phyloP scores from a whole-genome alignment of 768 basidiomycete species.

The Mycena latifolia region DNA sequence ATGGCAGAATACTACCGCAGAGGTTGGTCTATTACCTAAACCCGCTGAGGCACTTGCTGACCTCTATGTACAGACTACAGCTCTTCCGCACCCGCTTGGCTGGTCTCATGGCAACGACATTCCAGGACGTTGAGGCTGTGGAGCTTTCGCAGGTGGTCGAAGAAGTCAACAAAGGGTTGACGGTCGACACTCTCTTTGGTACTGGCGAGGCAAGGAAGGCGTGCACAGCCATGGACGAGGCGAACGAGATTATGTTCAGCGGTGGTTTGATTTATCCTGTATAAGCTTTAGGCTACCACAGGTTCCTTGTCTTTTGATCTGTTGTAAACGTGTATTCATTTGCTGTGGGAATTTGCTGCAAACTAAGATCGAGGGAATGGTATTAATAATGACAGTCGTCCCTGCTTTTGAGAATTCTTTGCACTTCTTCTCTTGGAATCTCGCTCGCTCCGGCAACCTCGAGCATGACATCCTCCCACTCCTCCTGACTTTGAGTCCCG shows the following conservation, averaged over 20 bases:
- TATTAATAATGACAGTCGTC: conserved; percentile 40
- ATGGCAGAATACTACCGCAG: conserved; percentile 63
- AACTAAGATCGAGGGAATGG: neutral
- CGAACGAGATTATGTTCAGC: conserved; percentile 89
- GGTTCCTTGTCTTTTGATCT: conserved; percentile 13
- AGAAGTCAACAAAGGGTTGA: conserved; percentile 81
- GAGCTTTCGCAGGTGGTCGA: conserved; percentile 78
- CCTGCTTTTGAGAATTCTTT: conserved; percentile 63
- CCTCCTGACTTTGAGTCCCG: conserved; percentile 56
- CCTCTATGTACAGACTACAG: conserved; percentile 63
- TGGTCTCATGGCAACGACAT: conserved; percentile 71
- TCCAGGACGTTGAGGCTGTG: conserved; percentile 84
- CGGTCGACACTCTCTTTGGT: conserved; percentile 78
- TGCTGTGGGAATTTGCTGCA: neutral
- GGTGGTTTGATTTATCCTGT: conserved; percentile 55
- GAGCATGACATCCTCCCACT: conserved; percentile 69
- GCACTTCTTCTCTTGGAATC: conserved; percentile 71
- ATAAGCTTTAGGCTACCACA: conserved; percentile 15
- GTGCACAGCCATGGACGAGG: conserved; percentile 81
- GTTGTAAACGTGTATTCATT: conserved; percentile 23
- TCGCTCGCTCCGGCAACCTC: conserved; percentile 72
- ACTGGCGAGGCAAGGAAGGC: conserved; percentile 83
- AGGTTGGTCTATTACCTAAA: conserved; percentile 61
- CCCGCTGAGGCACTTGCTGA: conserved; percentile 24
- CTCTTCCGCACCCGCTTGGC: conserved; percentile 88